A percentile compares a stretch with the other conserved stretches of the same genome.
phyloP scores from a whole-genome alignment of 225 moss, liverwort and hornwort species.

The Pseudisothecium myosuroides region DNA sequence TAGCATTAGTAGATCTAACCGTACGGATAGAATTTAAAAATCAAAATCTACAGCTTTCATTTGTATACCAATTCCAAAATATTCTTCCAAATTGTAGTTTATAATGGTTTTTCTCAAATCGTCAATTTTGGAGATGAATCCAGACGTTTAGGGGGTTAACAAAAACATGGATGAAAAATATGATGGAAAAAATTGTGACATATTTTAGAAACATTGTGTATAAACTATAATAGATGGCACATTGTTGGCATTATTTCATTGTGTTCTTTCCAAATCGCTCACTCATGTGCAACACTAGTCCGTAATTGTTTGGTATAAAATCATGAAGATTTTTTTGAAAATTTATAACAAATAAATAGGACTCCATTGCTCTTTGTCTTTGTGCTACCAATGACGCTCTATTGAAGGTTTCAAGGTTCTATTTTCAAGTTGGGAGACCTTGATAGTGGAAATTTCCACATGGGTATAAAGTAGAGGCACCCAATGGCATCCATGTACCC shows the following conservation, averaged over 20 bases:
- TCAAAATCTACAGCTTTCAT: no score
- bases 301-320: not conserved
- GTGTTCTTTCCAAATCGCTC: rapidly evolving
- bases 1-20: no score
- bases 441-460: rapidly evolving
- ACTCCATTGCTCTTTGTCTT: rapidly evolving
- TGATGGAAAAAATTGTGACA: not conserved
- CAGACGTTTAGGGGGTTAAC: no score
- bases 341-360: not conserved
- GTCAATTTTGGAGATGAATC: no score
- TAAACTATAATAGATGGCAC: no score
- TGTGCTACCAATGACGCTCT: rapidly evolving
- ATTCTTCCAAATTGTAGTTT: no score
- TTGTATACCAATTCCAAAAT: no score
- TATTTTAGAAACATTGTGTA: rapidly evolving
- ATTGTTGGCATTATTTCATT: not conserved
- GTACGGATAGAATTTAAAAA: no score
- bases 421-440: rapidly evolving
- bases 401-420: rapidly evolving
- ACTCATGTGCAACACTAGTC: not conserved
- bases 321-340: not conserved
- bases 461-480: no score
- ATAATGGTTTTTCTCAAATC: no score
- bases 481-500: no score
- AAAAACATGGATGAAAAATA: not conserved